Evolutionary conservation across 129 eudicot genomes (phyloP), one percentile per base, ranked within the genome.

Genomic region (Deinandra increscens): DNA sequence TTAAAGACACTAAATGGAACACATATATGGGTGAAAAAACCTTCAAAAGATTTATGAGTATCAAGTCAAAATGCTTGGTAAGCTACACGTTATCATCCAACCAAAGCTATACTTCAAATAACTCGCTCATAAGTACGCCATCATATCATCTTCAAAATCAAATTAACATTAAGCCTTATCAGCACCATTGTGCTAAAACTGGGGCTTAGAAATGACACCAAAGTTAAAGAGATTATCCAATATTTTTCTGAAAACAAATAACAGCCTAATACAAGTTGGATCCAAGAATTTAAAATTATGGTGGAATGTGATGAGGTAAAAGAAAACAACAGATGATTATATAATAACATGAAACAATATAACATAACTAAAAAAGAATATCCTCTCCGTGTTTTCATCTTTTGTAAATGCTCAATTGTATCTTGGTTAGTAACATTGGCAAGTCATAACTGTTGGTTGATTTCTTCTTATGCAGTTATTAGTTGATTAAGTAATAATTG

Each of bases 151-250:
- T 39, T 74, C 14, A 45, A 74, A 17, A 74, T 38, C 39, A 74
- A 74, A 64, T 7, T 51, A 51, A 7, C 59, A 66, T 53, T 74
- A 75, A n/a, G n/a, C n/a, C n/a, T n/a, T n/a, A n/a, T n/a, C n/a
- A n/a, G n/a, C n/a, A n/a, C n/a, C n/a, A n/a, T n/a, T n/a, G n/a
- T n/a, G n/a, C n/a, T n/a, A n/a, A n/a, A n/a, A n/a, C n/a, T n/a
- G n/a, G n/a, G n/a, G n/a, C n/a, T n/a, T n/a, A n/a, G n/a, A n/a
- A n/a, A n/a, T n/a, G n/a, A 22, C 15, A 50, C 20, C 64, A 62
- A 73, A 48, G 18, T 51, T 31, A 43, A 74, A 65, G 13, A 12
- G 70, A 62, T 73, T 26, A 54, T 29, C 45, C 43, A 34, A 64
- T 14, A 51, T 6, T 26, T 2, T 34, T 53, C 59, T 63, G 41